phyloP scores from a whole-genome alignment of 225 moss, liverwort and hornwort species.

The Takakia lepidozioides region DNA sequence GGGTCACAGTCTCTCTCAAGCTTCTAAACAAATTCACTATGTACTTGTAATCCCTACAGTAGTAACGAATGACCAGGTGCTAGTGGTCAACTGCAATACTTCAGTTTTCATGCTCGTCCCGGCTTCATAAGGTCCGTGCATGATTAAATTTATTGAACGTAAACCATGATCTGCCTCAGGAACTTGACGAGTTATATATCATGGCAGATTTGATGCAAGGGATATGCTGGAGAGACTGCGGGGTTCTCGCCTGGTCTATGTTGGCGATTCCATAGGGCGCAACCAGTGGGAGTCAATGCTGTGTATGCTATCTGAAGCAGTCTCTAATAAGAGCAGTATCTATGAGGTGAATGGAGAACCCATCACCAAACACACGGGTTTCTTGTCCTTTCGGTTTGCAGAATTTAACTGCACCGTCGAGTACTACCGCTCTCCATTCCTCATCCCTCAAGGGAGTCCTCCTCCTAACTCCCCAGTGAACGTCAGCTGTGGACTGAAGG shows the following conservation, averaged over 20 bases:
- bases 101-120: too few species aligned
- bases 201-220: conserved; percentile 44
- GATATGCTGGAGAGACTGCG: conserved; percentile 64
- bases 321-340: conserved; percentile 44
- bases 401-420: conserved; percentile 78
- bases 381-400: conserved; percentile 48
- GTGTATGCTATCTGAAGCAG: conserved; percentile 65
- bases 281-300: conserved; percentile 97
- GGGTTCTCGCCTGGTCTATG: conserved; percentile 49
- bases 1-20: too few species aligned
- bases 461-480: conserved; percentile 16
- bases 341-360: conserved; percentile 60
- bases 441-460: conserved; percentile 62
- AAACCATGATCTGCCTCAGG: too few species aligned
- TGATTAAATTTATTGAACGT: too few species aligned
- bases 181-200: too few species aligned
- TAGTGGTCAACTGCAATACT: too few species aligned
- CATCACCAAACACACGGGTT: conserved; percentile 66
- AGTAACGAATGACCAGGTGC: too few species aligned
- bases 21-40: too few species aligned
- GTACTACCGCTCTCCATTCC: conserved; percentile 72
- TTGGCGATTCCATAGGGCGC: conserved; percentile 79
- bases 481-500: conserved; percentile 41
- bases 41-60: too few species aligned
- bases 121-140: too few species aligned